Percentiles rank a stretch among this genome's conserved stretches.
Conservation (phyloP, 2,329 filamentous ascomycete species). For the Apiospora malaysiana region DNA sequence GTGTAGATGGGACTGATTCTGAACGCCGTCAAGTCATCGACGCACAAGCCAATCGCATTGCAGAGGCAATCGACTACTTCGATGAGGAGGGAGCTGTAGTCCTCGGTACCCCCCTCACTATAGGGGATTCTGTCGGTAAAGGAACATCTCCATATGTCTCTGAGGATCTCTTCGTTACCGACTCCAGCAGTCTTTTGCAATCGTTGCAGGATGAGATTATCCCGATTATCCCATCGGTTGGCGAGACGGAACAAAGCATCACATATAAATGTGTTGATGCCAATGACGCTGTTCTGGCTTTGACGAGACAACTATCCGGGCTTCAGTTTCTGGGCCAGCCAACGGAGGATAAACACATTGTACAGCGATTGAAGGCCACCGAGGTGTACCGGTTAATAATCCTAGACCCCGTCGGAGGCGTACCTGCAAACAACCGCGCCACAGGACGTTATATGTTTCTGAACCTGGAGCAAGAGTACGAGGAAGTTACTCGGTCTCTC, state of each 20-base stretch:
- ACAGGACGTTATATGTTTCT: constrained; percentile 82
- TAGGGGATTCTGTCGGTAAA: constrained; percentile 34
- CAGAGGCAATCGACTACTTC: constrained; percentile 74
- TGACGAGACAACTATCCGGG: constrained; percentile 78
- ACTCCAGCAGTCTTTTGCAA: constrained; percentile 63
- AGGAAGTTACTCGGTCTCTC: constrained; percentile 69
- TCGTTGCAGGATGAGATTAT: constrained; percentile 73
- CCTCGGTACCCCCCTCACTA: constrained; percentile 62
- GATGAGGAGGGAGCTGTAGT: constrained; percentile 72
- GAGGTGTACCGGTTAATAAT: constrained; percentile 83
- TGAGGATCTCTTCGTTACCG: constrained; percentile 46
- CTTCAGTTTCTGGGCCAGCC: constrained; percentile 54
- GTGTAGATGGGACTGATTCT: constrained; percentile 38
- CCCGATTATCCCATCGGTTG: constrained; percentile 67
- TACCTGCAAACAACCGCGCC: constrained; percentile 69
- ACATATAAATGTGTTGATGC: constrained; percentile 48
- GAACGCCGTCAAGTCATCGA: constrained; percentile 52
- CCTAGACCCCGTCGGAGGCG: constrained; percentile 84
- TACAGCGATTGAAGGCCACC: constrained; percentile 45
- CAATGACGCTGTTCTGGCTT: constrained; percentile 73
- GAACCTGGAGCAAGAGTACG: constrained; percentile 91
- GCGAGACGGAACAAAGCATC: constrained; percentile 48
- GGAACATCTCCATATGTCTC: constrained; percentile 42
- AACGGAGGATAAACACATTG: constrained; percentile 45
- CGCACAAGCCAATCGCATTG: constrained; percentile 74